A percentile compares a stretch with the other conserved stretches of the same genome.
Conservation (phyloP, 176 grass and related monocot genomes). For the Paspalum notatum region DNA sequence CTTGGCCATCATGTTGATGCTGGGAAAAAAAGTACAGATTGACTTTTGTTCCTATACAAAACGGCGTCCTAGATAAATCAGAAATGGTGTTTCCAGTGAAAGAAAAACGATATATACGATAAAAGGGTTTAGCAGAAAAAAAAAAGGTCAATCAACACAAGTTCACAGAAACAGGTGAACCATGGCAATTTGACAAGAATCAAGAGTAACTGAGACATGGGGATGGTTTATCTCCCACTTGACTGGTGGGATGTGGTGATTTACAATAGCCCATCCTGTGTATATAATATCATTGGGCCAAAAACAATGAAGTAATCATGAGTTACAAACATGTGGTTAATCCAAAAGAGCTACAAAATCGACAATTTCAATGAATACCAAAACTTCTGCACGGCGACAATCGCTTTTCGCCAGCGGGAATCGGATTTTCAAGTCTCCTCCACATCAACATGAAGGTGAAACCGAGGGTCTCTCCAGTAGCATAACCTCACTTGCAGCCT, state of each 20-base stretch:
- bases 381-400: constrained; percentile 19
- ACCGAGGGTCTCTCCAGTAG: not conserved
- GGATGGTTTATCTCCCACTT: constrained; percentile 53
- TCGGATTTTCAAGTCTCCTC: constrained; percentile 8
- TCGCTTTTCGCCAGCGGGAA: not conserved
- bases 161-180: not conserved
- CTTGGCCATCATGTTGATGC: not conserved
- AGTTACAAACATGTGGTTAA: constrained; percentile 47
- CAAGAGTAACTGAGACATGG: not conserved
- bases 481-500: not conserved
- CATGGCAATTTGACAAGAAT: not conserved
- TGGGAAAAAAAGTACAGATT: not conserved
- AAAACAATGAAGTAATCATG: constrained; percentile 48
- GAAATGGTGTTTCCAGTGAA: not conserved
- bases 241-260: constrained; percentile 25
- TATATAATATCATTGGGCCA: constrained; percentile 25
- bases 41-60: not conserved
- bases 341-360: constrained; percentile 42
- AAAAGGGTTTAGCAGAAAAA: not conserved
- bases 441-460: not conserved
- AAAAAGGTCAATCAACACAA: not conserved
- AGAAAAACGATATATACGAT: not conserved
- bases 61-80: not conserved
- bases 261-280: constrained; percentile 43
- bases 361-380: constrained; percentile 36